Evolutionary conservation across 1,284 basidiomycete species (phyloP), one percentile per base, ranked within the genome.

Genomic region (Exsudoporus floridanus): DNA sequence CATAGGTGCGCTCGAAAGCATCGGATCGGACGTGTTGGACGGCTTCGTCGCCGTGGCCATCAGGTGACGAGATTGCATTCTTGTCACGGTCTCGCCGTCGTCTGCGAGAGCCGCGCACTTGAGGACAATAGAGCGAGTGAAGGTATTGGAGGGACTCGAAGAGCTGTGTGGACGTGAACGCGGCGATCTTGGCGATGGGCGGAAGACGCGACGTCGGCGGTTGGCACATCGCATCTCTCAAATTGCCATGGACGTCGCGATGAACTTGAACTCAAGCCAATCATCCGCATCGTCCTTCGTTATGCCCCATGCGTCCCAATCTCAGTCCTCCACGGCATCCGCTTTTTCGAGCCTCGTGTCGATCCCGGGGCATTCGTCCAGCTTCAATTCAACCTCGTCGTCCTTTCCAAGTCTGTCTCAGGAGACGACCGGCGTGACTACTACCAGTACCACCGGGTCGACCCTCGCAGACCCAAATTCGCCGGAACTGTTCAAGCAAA

Each of bases 1-100:
- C 76, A 58, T 86, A 84, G 0, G 78, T 67, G 10, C 85, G 78
- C 66, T 92, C 90, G 65, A 88, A 91, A 0, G 73, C 59, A 63
- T 90, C 89, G 0, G 70, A 62, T 35, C 73, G 71, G 21, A 76
- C 56, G 1, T 49, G 49, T 13, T 63, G 63, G 55, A 53, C 35
- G 18, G 54, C 41, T 10, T 38, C 39, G 39, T 48, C 42, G 39
- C 47, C 30, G 21, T 41, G 34, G 31, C 19, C 37, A 42, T 6
- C 19, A 27, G 12, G 37, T 34, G 37, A 35, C 10, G 34, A 23
- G 12, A 3, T 12, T 30, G 28, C 10, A 13, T 30, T 30, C 12
- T 12, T 12, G 12, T 30, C 28, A 30, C 28, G 28, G 28, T 28
- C 28, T 28, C 28, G 28, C 28, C 12, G 28, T 27, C 23, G 42